Conservation (phyloP, 2,329 filamentous ascomycete species). For the Bertia moriformis region DNA sequence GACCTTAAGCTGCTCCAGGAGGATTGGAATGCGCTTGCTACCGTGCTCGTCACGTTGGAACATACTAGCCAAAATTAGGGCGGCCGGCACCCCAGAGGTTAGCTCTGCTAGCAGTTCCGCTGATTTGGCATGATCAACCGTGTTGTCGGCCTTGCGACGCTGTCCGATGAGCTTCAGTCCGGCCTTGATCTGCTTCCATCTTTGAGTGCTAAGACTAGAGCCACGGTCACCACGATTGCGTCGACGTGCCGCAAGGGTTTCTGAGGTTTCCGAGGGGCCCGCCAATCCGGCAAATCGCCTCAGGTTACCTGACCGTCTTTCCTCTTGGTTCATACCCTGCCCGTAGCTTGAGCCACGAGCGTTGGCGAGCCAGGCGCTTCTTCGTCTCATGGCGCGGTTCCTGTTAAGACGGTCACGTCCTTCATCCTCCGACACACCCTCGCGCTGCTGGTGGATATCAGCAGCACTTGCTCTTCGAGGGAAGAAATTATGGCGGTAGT, state of each 20-base stretch:
- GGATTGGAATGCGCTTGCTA: conserved; percentile 45
- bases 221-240: neutral
- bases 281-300: conserved; percentile 22
- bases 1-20: conserved; percentile 52
- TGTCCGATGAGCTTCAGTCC: conserved; percentile 45
- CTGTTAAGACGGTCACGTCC: conserved; percentile 25
- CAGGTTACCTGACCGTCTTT: conserved; percentile 23
- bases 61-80: conserved; percentile 51
- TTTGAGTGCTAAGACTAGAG: conserved; percentile 25
- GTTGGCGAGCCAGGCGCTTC: conserved; percentile 19
- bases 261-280: conserved; percentile 15
- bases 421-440: conserved; percentile 34
- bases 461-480: conserved; percentile 23
- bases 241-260: conserved; percentile 15
- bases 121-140: conserved; percentile 49
- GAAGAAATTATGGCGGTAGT: conserved; percentile 12
- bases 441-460: conserved; percentile 20
- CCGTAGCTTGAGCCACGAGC: conserved; percentile 19
- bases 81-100: conserved; percentile 47
- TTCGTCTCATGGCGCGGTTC: conserved; percentile 21
- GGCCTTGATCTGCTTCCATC: conserved; percentile 50
- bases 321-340: conserved; percentile 17
- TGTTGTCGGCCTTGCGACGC: conserved; percentile 38
- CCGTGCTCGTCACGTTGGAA: conserved; percentile 53
- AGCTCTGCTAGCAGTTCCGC: conserved; percentile 52